phyloP scores from a whole-genome alignment of 2,329 filamentous ascomycete species.

The Claviceps lovelessii region DNA sequence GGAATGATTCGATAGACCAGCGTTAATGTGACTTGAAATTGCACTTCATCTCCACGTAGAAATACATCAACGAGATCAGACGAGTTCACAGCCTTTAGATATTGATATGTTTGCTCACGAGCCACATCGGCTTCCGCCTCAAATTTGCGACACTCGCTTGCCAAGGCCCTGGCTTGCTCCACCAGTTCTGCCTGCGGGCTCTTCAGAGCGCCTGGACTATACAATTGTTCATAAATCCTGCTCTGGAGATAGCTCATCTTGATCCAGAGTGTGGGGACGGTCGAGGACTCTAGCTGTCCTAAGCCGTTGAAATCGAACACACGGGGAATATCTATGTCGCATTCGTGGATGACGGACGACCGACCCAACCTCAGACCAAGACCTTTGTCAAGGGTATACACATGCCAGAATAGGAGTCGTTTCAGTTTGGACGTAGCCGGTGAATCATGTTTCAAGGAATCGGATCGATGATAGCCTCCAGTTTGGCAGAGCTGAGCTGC shows the following conservation, averaged over 20 bases:
- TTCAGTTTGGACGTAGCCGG: slow-evolving; percentile 21
- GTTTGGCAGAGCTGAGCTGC: slow-evolving; percentile 47
- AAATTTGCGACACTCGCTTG: slow-evolving; percentile 22
- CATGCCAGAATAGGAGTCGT: slow-evolving; percentile 32
- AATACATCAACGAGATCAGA: slow-evolving; percentile 29
- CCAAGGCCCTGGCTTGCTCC: slow-evolving; percentile 24
- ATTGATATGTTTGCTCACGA: slow-evolving; percentile 21
- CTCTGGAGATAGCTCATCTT: slow-evolving; percentile 41
- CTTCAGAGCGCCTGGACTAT: slow-evolving; percentile 33
- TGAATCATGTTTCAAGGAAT: slow-evolving; percentile 19
- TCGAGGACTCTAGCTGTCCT: slow-evolving; percentile 14
- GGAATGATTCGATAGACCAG: slow-evolving; percentile 40
- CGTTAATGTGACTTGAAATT: slow-evolving; percentile 32
- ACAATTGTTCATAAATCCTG: slow-evolving; percentile 42
- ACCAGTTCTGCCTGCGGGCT: slow-evolving; percentile 25
- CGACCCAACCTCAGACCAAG: slow-evolving; percentile 46
- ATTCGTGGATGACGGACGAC: slow-evolving; percentile 42
- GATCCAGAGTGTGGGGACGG: slow-evolving; percentile 40
- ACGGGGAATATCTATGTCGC: slow-evolving; percentile 39
- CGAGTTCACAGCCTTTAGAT: slow-evolving; percentile 23
- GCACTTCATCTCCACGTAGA: slow-evolving; percentile 32
- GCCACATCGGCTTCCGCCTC: slow-evolving; percentile 22
- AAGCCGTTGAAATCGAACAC: slow-evolving; percentile 28
- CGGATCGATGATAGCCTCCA: slow-evolving; percentile 43
- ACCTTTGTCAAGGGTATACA: slow-evolving; percentile 44